Conservation (phyloP, 2,329 filamentous ascomycete species). For the Colletotrichum graminicola region DNA sequence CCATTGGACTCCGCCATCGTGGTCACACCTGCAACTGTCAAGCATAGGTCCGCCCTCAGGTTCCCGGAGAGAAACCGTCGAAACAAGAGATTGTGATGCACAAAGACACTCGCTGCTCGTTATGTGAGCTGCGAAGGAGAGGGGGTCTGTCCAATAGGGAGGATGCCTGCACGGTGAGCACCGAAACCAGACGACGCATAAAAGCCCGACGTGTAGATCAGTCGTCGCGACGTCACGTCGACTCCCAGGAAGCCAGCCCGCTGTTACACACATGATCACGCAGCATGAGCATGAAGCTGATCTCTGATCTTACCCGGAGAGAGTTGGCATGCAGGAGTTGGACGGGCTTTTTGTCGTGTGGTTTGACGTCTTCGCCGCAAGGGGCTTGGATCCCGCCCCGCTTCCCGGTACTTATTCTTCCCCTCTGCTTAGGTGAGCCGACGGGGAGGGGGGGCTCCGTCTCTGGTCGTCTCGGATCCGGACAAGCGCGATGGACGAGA, state of each 20-base stretch:
- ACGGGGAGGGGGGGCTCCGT: neutral
- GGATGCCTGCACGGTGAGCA: conserved; percentile 4
- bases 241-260: neutral
- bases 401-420: neutral
- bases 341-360: conserved; percentile 5
- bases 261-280: neutral
- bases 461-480: conserved; percentile 10
- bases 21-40: neutral
- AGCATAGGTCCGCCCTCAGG: neutral
- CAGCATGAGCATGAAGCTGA: conserved; percentile 5
- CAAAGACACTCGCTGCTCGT: conserved; percentile 4
- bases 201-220: neutral
- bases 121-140: conserved; percentile 8
- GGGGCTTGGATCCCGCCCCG: neutral
- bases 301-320: neutral
- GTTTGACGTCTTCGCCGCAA: neutral
- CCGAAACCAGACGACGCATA: conserved; percentile 7
- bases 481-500: conserved; percentile 25
- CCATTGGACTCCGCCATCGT: conserved; percentile 24
- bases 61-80: neutral
- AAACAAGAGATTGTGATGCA: conserved; percentile 17
- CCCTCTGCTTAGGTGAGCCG: conserved; percentile 32
- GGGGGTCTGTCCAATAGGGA: neutral
- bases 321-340: conserved; percentile 11
- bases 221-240: conserved; percentile 18